Base-by-base conservation (phyloP, 2,329 filamentous ascomycete species). In the Penicillium sclerotiorum region DNA sequence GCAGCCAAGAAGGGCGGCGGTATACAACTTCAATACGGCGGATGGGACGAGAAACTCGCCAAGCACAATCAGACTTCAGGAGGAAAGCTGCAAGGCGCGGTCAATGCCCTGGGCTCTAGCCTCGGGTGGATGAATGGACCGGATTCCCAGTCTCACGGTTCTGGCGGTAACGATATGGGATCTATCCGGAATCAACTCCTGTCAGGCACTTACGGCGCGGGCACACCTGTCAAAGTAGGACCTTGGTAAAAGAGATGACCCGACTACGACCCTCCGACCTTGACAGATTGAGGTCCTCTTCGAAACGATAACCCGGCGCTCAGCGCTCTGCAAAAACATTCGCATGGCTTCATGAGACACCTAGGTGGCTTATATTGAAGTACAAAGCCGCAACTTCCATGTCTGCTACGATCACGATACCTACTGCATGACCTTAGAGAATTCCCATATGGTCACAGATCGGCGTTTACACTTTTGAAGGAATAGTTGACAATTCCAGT, bases 1-100 rank as follows among this genome's bases (percentile, higher is more conserved):
- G 90, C 91, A 2, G 86, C 88, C 18, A 97, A 97, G 77, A 83
- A 89, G 59, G 93, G 90, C 9, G 92, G 90, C 22, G 94, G 94
- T 27, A 94, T 97, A 63, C 85, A 90, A 58, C 68, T 99, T 57
- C 89, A 96, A 64, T 89, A 90, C 39, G 91, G 89, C 45, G 89
- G 89, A 51, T 99, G 94, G 94, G 93, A 97, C 63, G 86, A 94
- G 70, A 89, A 85, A 61, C 76, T 99, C 37, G 78, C 84, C 21
- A 90, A 90, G 65, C 94, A 99, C 74, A 93, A 97, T 66, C 85
- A 94, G 58, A 85, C 87, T 58, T 93, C 90, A 5, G 87, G 87
- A 35, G 91, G 90, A 21, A 88, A 89, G 63, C 81, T 99, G 71
- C 84, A 86, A 54, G 82, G 85, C 36, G 94, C 92, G 28, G 84